A percentile compares a stretch with the other conserved stretches of the same genome.
Conservation (phyloP, 768 basidiomycete genomes). For the Rubroboletus satanas region DNA sequence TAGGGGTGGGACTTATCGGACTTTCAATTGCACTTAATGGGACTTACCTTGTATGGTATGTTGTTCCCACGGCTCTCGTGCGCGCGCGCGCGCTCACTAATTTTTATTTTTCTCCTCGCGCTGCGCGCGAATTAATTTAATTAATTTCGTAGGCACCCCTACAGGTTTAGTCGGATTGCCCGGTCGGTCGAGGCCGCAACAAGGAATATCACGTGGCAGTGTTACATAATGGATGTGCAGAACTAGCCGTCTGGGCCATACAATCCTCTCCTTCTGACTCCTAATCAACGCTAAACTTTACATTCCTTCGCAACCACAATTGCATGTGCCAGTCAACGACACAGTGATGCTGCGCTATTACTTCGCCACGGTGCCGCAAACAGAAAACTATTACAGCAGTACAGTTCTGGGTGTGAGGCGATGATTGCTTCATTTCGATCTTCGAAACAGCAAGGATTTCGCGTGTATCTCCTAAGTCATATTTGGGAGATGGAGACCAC, state of each 20-base stretch:
- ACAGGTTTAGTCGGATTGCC: no score
- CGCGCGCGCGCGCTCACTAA: no score
- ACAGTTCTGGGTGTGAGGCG: constrained; percentile 8
- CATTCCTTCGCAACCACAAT: background rate
- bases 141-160: no score
- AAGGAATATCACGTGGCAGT: no score
- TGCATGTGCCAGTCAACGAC: background rate
- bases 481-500: constrained; percentile 6
- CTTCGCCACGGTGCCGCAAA: constrained; percentile 3
- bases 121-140: no score
- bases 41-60: no score
- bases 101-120: no score
- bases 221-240: background rate
- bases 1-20: no score
- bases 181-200: no score
- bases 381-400: background rate
- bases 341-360: background rate
- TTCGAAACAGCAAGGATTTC: constrained; percentile 13
- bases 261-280: background rate
- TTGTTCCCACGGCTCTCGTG: no score
- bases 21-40: no score
- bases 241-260: background rate
- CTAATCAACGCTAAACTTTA: background rate
- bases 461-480: constrained; percentile 15
- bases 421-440: constrained; percentile 18